Conservation (phyloP, 1,284 basidiomycete genomes). For the Exobasidium rhododendri region DNA sequence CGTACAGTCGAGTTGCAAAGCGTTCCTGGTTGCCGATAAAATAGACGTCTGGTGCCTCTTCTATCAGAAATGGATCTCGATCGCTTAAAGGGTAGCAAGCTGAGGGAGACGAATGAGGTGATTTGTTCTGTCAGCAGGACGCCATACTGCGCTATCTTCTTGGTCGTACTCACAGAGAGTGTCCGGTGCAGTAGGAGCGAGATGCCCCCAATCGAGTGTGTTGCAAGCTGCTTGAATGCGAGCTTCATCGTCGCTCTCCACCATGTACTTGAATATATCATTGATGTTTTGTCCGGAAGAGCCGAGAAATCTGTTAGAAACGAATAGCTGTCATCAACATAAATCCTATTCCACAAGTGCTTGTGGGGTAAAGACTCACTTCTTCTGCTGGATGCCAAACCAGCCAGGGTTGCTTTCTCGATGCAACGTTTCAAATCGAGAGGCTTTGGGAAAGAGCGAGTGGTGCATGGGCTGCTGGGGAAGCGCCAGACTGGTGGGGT, state of each 20-base stretch:
- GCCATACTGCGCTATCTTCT: neutral
- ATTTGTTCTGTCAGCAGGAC: too few species aligned
- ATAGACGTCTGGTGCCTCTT: constrained; percentile 80
- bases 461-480: constrained; percentile 91
- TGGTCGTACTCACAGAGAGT: constrained; percentile 71
- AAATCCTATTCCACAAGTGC: neutral
- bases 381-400: constrained; percentile 62
- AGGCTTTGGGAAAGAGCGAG: constrained; percentile 71
- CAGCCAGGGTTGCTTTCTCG: constrained; percentile 89
- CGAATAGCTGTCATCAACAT: neutral
- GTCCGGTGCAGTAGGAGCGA: constrained; percentile 96
- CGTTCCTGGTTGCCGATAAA: constrained; percentile 83
- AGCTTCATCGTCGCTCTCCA: constrained; percentile 22
- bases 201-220: constrained; percentile 87
- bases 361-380: constrained; percentile 23
- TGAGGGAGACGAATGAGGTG: constrained; percentile 24
- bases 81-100: constrained; percentile 92
- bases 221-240: constrained; percentile 70
- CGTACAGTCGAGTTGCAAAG: constrained; percentile 59
- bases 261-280: constrained; percentile 89
- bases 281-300: constrained; percentile 89
- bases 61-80: constrained; percentile 83
- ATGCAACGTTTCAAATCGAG: constrained; percentile 64
- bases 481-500: constrained; percentile 81
- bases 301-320: constrained; percentile 63